These are phyloP conservation scores for Corynespora cassiicola DNA, from an alignment of 2,329 filamentous ascomycete species.

Conservation along the genomic window DNA sequence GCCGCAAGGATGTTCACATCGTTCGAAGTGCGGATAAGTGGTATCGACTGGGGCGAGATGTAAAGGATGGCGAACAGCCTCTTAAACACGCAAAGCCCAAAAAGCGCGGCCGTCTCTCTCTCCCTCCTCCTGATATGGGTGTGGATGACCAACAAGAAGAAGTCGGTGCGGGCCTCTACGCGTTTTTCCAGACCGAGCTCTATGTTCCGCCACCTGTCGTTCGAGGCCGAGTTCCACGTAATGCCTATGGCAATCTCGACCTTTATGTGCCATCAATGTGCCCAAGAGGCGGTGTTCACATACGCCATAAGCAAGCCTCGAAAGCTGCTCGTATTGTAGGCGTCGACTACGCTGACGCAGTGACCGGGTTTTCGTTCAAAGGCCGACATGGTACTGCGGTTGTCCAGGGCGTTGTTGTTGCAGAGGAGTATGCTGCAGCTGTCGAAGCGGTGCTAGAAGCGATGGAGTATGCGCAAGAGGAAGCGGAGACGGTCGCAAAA, in stretches of 20 bases:
- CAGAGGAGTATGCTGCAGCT: conserved; percentile 73
- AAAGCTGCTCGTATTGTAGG: conserved; percentile 77
- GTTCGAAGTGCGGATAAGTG: conserved; percentile 85
- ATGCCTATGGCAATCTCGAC: conserved; percentile 68
- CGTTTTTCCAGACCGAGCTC: conserved; percentile 67
- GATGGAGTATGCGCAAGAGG: conserved; percentile 69
- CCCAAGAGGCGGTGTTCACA: conserved; percentile 64
- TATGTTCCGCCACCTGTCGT: conserved; percentile 81
- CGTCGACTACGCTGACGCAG: conserved; percentile 86
- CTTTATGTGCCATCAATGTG: conserved; percentile 70
- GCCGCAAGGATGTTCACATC: conserved; percentile 78
- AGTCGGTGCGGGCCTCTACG: conserved; percentile 63
- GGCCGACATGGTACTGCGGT: conserved; percentile 87
- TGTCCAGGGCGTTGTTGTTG: conserved; percentile 77
- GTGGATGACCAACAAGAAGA: conserved; percentile 46
- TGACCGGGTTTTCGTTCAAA: conserved; percentile 89
- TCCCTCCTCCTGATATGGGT: conserved; percentile 39
- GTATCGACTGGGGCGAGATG: conserved; percentile 85
- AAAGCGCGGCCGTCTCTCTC: conserved; percentile 29
- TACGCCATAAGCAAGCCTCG: conserved; percentile 65
- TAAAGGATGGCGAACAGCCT: conserved; percentile 78
- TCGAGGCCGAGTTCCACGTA: conserved; percentile 71
- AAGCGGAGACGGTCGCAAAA: conserved; percentile 65
- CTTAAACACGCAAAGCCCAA: conserved; percentile 68
- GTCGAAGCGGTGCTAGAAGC: conserved; percentile 72